Evolutionary conservation across 164 flowering plant species (phyloP).

Genomic region (Annona cherimola): DNA sequence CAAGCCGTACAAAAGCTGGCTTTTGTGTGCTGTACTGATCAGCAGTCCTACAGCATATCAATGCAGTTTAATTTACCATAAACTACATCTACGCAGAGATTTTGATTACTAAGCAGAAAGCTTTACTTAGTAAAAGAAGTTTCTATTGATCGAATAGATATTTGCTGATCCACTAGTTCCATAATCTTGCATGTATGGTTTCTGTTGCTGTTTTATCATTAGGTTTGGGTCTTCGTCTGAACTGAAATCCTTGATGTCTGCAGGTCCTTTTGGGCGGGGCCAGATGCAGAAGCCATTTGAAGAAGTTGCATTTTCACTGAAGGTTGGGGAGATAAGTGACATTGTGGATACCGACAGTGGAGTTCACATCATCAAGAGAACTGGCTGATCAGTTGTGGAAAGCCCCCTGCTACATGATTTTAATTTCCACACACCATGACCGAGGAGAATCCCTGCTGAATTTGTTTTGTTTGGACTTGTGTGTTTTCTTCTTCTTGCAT

Average conservation of each 20-base stretch:
- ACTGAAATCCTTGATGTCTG: conserved; percentile 4
- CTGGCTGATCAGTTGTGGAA: conserved; percentile 34
- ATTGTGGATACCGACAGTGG: conserved; percentile 96
- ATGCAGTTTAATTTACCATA: too few species aligned
- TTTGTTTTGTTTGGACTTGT: not conserved
- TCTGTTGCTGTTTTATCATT: too few species aligned
- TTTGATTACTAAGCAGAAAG: too few species aligned
- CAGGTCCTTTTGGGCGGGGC: conserved; percentile 83
- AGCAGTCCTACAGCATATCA: too few species aligned
- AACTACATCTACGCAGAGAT: too few species aligned
- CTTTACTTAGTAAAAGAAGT: too few species aligned
- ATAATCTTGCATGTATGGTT: too few species aligned
- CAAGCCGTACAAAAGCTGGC: too few species aligned
- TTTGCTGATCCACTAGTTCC: too few species aligned
- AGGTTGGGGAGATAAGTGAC: conserved; percentile 86
- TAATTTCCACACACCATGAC: not conserved
- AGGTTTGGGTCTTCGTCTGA: not conserved
- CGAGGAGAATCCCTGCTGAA: not conserved
- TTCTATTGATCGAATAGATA: too few species aligned
- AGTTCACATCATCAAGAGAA: conserved; percentile 80
- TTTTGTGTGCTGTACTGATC: too few species aligned
- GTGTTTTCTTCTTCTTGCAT: not conserved
- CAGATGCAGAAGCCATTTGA: conserved; percentile 99
- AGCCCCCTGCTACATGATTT: not conserved
- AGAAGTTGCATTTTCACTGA: conserved; percentile 73